A percentile compares a stretch with the other conserved stretches of the same genome.
phyloP scores from a whole-genome alignment of 2,329 filamentous ascomycete genomes.

The Aspergillus clavatus region DNA sequence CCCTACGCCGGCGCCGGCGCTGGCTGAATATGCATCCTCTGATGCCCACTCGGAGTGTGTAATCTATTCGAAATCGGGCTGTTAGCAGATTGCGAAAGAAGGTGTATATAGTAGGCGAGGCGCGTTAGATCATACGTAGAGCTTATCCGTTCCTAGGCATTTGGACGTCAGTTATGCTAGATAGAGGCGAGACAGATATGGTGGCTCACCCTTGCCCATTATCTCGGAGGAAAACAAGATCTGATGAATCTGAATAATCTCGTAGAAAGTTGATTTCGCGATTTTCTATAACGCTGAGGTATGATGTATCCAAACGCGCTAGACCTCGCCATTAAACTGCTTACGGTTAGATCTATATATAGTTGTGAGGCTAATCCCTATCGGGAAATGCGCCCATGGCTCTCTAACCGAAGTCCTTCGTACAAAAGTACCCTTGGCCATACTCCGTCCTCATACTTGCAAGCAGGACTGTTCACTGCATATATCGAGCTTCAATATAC shows the following conservation, averaged over 20 bases:
- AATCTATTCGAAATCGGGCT: constrained; percentile 53
- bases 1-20: constrained; percentile 62
- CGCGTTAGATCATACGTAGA: constrained; percentile 39
- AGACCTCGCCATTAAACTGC: neutral
- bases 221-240: constrained; percentile 1
- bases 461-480: no score
- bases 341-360: neutral
- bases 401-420: no score
- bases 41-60: constrained; percentile 98
- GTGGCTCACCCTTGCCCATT: constrained; percentile 29
- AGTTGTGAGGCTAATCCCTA: no score
- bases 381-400: no score
- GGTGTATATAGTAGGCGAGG: constrained; percentile 1
- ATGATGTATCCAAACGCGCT: neutral
- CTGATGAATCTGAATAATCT: no score
- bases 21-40: constrained; percentile 80
- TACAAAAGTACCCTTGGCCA: no score
- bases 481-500: no score
- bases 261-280: neutral
- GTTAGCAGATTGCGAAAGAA: constrained; percentile 14
- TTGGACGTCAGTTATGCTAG: neutral
- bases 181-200: neutral
- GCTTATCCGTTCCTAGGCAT: constrained; percentile 45
- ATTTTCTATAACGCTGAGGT: neutral
- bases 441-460: no score